These are phyloP conservation scores for Fusarium mundagurra DNA, from an alignment of 2,329 filamentous ascomycete genomes.

Conservation along the genomic window DNA sequence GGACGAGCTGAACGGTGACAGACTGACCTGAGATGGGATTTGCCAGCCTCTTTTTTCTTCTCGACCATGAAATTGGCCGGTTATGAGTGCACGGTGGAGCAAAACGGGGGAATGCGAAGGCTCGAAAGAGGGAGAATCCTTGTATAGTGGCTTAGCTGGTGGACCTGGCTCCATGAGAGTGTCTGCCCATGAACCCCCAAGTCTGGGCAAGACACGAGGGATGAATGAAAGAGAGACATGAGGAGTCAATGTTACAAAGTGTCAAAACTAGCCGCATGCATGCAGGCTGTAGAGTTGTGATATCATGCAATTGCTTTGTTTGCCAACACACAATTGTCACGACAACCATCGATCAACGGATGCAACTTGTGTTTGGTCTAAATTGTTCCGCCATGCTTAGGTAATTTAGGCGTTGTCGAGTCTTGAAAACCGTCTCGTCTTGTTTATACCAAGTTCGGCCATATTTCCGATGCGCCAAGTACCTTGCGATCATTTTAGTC, in stretches of 20 bases:
- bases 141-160: constrained; percentile 38
- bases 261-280: constrained; percentile 4
- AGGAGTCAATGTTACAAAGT: neutral
- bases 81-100: constrained; percentile 27
- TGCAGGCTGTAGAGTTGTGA: constrained; percentile 10
- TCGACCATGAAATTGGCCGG: constrained; percentile 35
- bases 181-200: constrained; percentile 12
- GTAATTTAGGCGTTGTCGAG: constrained; percentile 12
- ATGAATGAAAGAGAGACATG: constrained; percentile 25
- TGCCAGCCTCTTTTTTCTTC: constrained; percentile 28
- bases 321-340: constrained; percentile 31
- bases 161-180: constrained; percentile 17
- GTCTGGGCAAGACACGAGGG: constrained; percentile 28
- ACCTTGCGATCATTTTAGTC: constrained; percentile 15
- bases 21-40: constrained; percentile 29
- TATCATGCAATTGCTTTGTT: constrained; percentile 20
- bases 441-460: constrained; percentile 20
- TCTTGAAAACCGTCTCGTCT: constrained; percentile 18
- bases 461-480: constrained; percentile 38
- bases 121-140: constrained; percentile 37
- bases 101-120: constrained; percentile 22
- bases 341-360: constrained; percentile 32
- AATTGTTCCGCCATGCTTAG: constrained; percentile 5
- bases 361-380: constrained; percentile 6
- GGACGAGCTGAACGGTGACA: constrained; percentile 18